Percentiles rank a stretch among this genome's conserved stretches.
Conservation (phyloP, 2,329 filamentous ascomycete genomes). For the Epichloe baconii region DNA sequence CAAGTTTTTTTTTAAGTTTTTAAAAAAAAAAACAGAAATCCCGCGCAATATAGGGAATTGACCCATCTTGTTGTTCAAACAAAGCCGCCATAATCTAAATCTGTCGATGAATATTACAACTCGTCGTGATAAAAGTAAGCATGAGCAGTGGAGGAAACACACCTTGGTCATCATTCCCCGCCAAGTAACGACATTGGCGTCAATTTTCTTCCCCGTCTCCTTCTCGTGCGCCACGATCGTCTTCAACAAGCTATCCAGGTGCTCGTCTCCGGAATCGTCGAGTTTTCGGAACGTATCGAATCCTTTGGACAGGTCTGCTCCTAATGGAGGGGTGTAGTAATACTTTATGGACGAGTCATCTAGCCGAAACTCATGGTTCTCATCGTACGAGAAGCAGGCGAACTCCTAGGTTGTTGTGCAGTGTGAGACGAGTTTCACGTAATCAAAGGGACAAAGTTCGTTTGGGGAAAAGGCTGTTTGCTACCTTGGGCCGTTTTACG, state of each 20-base stretch:
- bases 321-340: slow-evolving; percentile 67
- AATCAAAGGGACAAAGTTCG: background rate
- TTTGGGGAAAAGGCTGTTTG: background rate
- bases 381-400: slow-evolving; percentile 84
- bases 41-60: slow-evolving; percentile 5
- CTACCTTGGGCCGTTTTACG: slow-evolving; percentile 61
- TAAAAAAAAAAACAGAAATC: too few species aligned
- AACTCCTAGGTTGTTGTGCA: slow-evolving; percentile 54
- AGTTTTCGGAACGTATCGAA: slow-evolving; percentile 74
- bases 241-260: slow-evolving; percentile 70
- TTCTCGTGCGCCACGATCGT: slow-evolving; percentile 64
- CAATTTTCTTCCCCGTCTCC: slow-evolving; percentile 50
- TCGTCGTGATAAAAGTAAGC: background rate
- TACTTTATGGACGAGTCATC: slow-evolving; percentile 74
- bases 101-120: background rate
- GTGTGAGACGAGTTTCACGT: background rate
- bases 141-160: slow-evolving; percentile 8
- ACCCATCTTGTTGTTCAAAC: slow-evolving; percentile 73
- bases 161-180: slow-evolving; percentile 98
- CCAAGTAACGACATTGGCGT: slow-evolving; percentile 81
- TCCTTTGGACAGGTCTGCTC: slow-evolving; percentile 63
- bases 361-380: slow-evolving; percentile 61
- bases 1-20: background rate
- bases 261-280: slow-evolving; percentile 72
- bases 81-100: slow-evolving; percentile 69